Evolutionary conservation across 2,329 filamentous ascomycete species (phyloP).

Genomic region (Ascochyta fabae): DNA sequence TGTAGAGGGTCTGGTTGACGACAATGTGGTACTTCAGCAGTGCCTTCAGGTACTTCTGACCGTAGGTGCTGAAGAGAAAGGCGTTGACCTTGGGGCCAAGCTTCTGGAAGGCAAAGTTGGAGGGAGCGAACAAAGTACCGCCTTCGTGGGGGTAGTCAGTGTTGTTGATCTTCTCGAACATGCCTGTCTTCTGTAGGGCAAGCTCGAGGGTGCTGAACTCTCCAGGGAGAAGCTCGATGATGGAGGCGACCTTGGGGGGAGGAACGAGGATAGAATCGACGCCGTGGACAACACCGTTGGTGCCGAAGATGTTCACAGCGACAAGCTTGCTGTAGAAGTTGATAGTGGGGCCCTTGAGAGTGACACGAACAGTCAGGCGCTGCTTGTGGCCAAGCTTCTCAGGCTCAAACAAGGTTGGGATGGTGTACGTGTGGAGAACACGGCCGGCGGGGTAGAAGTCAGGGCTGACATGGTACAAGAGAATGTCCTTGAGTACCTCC

Average conservation of each 20-base stretch:
- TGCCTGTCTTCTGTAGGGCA: constrained; percentile 75
- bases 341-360: constrained; percentile 68
- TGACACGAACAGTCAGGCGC: constrained; percentile 72
- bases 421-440: constrained; percentile 74
- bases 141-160: constrained; percentile 61
- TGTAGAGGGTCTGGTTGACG: constrained; percentile 78
- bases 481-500: constrained; percentile 70
- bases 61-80: constrained; percentile 82
- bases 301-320: constrained; percentile 72
- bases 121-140: constrained; percentile 80
- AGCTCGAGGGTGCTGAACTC: constrained; percentile 81
- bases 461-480: constrained; percentile 77
- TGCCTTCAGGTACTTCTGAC: constrained; percentile 76
- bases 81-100: constrained; percentile 77
- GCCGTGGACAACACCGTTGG: constrained; percentile 82
- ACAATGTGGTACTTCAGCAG: constrained; percentile 81
- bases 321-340: constrained; percentile 80
- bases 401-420: constrained; percentile 72
- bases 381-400: constrained; percentile 63
- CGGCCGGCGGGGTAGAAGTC: constrained; percentile 70
- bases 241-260: constrained; percentile 68
- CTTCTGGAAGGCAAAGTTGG: constrained; percentile 78
- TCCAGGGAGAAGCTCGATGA: constrained; percentile 69
- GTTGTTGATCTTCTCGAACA: constrained; percentile 65
- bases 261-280: constrained; percentile 78